phyloP scores from a whole-genome alignment of 1,284 basidiomycete species.

The Apiotrichum akiyoshidainum region DNA sequence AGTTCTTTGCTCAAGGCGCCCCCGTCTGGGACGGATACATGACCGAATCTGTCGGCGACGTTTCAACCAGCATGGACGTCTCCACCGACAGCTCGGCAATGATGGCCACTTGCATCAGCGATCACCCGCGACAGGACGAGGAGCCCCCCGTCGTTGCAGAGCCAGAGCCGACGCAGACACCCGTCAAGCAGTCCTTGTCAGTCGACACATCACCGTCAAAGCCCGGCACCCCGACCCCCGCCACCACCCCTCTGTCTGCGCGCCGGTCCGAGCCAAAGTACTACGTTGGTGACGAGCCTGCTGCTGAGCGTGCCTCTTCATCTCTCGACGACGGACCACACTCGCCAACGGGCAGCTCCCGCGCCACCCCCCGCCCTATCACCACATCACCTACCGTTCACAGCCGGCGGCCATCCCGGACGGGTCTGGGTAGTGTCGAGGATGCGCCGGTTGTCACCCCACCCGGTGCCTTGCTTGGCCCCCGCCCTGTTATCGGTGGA shows the following conservation, averaged over 20 bases:
- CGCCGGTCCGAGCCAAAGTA: conserved; percentile 46
- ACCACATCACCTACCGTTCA: conserved; percentile 16
- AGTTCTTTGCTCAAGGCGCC: conserved; percentile 72
- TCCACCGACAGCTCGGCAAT: conserved; percentile 14
- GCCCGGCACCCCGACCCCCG: conserved; percentile 8
- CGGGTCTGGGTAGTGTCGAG: conserved; percentile 26
- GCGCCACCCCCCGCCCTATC: conserved; percentile 32
- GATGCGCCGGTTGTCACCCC: conserved; percentile 41
- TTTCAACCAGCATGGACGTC: conserved; percentile 27
- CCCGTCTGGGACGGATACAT: conserved; percentile 77
- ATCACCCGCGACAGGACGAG: not conserved
- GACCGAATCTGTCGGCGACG: conserved; percentile 53
- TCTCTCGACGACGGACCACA: not conserved
- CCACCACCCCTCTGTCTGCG: conserved; percentile 8
- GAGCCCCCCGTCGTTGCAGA: not conserved
- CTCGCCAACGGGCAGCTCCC: conserved; percentile 8
- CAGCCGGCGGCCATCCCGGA: conserved; percentile 21
- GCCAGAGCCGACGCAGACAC: too few relatives aligned
- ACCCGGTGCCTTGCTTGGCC: conserved; percentile 10
- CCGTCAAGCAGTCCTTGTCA: conserved; percentile 4
- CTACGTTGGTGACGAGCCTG: conserved; percentile 40
- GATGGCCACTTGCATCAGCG: conserved; percentile 14
- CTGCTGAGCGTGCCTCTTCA: conserved; percentile 7
- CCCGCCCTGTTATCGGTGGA: conserved; percentile 30
- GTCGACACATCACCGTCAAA: conserved; percentile 8